Evolutionary conservation across 2,329 filamentous ascomycete species (phyloP).

Genomic region (Helotiales sp.): DNA sequence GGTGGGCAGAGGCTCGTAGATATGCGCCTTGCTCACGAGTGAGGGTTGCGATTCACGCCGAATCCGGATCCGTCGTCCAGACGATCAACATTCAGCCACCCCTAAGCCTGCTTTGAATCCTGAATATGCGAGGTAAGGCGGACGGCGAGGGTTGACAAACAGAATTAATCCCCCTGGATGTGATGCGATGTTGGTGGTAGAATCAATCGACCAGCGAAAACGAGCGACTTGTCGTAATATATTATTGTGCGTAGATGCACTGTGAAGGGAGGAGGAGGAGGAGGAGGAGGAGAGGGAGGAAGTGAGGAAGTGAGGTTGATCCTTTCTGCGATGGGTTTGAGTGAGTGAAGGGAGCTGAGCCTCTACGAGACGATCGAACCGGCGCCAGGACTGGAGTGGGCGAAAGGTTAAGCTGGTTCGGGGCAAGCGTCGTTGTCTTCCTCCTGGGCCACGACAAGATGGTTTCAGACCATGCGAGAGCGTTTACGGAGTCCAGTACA

Average conservation of each 20-base stretch:
- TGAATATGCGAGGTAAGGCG: conserved; percentile 7
- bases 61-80: conserved; percentile 8
- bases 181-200: neutral
- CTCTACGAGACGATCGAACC: too few relatives aligned
- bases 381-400: neutral
- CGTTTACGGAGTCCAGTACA: too few relatives aligned
- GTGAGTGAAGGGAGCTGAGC: neutral
- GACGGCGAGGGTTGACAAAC: neutral
- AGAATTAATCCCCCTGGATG: conserved; percentile 3
- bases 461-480: conserved; percentile 7
- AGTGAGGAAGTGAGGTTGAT: neutral
- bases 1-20: conserved; percentile 5
- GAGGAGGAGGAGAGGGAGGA: conserved; percentile 4
- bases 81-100: conserved; percentile 12
- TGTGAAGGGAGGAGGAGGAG: neutral
- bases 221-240: conserved; percentile 23
- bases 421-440: neutral
- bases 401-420: neutral
- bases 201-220: conserved; percentile 32
- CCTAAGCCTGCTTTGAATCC: conserved; percentile 7
- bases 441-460: conserved; percentile 2
- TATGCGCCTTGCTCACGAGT: conserved; percentile 1
- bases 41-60: conserved; percentile 5
- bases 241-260: conserved; percentile 2
- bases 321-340: neutral